A percentile compares a stretch with the other conserved stretches of the same genome.
These are phyloP conservation scores for Piromyces finnis DNA, from an alignment of 192 early-diverging fungal genomes.

Conservation along the genomic window DNA sequence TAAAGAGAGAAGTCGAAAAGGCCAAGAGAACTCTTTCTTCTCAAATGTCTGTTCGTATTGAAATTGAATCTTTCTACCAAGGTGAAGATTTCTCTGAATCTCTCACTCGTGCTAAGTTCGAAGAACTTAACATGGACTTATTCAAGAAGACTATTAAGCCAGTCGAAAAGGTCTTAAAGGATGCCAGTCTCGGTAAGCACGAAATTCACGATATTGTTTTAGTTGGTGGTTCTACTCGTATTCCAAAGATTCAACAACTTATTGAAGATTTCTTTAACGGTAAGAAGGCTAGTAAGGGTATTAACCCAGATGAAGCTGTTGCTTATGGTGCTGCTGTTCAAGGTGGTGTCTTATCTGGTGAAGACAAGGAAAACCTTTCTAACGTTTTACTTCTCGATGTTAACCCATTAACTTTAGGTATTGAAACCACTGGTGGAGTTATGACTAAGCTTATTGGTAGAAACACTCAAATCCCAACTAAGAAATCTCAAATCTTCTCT, in stretches of 20 bases:
- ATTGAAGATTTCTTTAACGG: constrained; percentile 89
- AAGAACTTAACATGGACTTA: constrained; percentile 81
- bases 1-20: constrained; percentile 88
- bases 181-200: constrained; percentile 63
- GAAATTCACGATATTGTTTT: constrained; percentile 92
- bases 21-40: constrained; percentile 93
- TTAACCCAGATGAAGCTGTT: constrained; percentile 98
- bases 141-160: constrained; percentile 89
- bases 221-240: constrained; percentile 96
- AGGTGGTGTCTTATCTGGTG: constrained; percentile 72
- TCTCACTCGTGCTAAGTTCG: constrained; percentile 90
- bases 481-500: constrained; percentile 97
- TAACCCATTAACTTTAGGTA: constrained; percentile 90
- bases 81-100: constrained; percentile 82
- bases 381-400: constrained; percentile 77
- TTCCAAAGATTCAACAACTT: constrained; percentile 88
- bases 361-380: constrained; percentile 20
- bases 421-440: constrained; percentile 80
- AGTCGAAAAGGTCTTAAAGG: constrained; percentile 84
- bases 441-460: constrained; percentile 90
- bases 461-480: constrained; percentile 87
- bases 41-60: constrained; percentile 77
- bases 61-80: constrained; percentile 80
- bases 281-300: constrained; percentile 90
- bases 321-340: constrained; percentile 96